Evolutionary conservation across 2,329 filamentous ascomycete genomes (phyloP), one percentile per base, ranked within the genome.

Genomic region (Rasamsonia emersonii): DNA sequence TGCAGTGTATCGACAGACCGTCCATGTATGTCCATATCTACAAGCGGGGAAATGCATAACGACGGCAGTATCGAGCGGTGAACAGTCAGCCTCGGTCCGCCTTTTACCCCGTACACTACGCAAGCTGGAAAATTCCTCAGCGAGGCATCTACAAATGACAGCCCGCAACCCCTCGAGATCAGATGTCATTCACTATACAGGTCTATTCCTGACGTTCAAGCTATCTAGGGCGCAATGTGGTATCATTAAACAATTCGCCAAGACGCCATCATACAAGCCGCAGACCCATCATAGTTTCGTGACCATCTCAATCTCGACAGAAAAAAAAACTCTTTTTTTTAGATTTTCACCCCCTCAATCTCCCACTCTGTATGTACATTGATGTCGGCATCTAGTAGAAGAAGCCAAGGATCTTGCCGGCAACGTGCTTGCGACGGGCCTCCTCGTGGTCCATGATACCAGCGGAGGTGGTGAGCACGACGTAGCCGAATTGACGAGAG

Each of bases 361-460:
- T 11, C 18, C 7, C 8, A 23, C 20, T 23, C 9, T 23, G 20
- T 23, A 23, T 23, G 20, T 9, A 11, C 20, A 23, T 9, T 23
- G 20, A 8, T 9, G 18, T 9, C 8, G 14, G 27, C 15, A 30
- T 38, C 65, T 91, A 95, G 78, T 95, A 96, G 78, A 95, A 95
- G 82, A 96, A 98, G 58, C 91, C 91, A 56, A 96, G 85, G 70
- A 98, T 85, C 81, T 98, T 98, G 71, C 91, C 91, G 54, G 89
- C 80, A 62, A 96, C 91, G 75, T 98, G 91, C 81, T 96, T 96
- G 68, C 91, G 78, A 64, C 91, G 77, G 53, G 91, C 91, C 80
- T 98, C 91, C 77, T 98, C 91, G 75, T 98, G 91, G 75, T 98
- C 91, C 89, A 98, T 96, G 70, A 98, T 98, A 68, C 91, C 91